These are phyloP conservation scores for Fusarium compactum DNA, from an alignment of 2,329 filamentous ascomycete species.

Conservation along the genomic window DNA sequence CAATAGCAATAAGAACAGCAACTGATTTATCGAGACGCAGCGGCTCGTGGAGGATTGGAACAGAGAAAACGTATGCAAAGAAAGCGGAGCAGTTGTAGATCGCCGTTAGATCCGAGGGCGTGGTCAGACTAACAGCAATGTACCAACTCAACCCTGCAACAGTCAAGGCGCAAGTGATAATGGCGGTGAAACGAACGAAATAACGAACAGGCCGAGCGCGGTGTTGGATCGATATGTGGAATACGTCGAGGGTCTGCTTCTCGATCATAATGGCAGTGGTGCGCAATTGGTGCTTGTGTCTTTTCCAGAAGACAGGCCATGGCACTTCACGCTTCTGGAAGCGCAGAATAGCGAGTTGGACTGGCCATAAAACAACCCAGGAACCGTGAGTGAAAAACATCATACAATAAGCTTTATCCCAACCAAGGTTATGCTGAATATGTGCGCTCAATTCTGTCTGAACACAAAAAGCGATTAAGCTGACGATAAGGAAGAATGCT, in stretches of 20 bases:
- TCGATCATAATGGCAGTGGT: constrained; percentile 84
- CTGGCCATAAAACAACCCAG: constrained; percentile 90
- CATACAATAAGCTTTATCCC: constrained; percentile 99
- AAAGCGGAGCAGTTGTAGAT: constrained; percentile 99
- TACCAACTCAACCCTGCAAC: constrained; percentile 96
- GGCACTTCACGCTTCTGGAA: constrained; percentile 81
- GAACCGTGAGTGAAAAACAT: constrained; percentile 97
- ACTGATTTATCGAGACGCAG: constrained; percentile 86
- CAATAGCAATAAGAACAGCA: constrained; percentile 87
- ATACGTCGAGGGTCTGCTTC: constrained; percentile 77
- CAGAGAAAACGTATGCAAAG: constrained; percentile 97
- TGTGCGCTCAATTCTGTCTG: constrained; percentile 97
- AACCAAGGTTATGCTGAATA: constrained; percentile 90
- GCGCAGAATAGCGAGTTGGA: constrained; percentile 83
- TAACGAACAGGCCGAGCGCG: constrained; percentile 69
- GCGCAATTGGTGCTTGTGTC: constrained; percentile 63
- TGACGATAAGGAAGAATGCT: constrained; percentile 83
- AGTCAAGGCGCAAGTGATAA: constrained; percentile 87
- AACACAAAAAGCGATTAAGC: constrained; percentile 87
- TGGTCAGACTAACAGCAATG: constrained; percentile 92
- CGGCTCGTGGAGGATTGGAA: constrained; percentile 88
- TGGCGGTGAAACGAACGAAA: constrained; percentile 81
- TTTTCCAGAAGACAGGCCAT: constrained; percentile 87
- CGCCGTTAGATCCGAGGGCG: constrained; percentile 91
- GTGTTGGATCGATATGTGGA: constrained; percentile 54